A percentile compares a stretch with the other conserved stretches of the same genome.
Conservation (phyloP, 345 rosid genomes). For the Syzygium grande region DNA sequence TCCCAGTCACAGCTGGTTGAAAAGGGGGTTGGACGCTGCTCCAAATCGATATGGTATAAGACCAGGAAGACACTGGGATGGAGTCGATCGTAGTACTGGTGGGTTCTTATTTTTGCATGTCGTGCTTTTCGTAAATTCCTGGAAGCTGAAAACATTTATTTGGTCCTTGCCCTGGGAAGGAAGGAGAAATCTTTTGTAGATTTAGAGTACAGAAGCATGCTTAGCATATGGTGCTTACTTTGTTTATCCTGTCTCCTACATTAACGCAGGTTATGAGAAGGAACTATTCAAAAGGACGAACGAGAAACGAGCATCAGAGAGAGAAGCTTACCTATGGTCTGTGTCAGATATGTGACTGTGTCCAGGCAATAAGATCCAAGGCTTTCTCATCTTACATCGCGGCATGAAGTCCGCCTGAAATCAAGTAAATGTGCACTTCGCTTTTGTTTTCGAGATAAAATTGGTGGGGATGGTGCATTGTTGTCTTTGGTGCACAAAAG, state of each 20-base stretch:
- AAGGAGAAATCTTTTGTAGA: not conserved
- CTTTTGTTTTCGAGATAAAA: not conserved
- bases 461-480: not conserved
- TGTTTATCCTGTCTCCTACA: not conserved
- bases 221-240: not conserved
- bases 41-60: conserved; percentile 78
- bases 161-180: not conserved
- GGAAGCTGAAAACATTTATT: not conserved
- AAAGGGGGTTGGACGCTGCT: conserved; percentile 71
- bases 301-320: conserved; percentile 78
- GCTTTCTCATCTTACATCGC: not conserved
- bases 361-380: not conserved
- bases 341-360: conserved; percentile 73
- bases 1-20: conserved; percentile 82
- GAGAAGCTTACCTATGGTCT: conserved; percentile 92
- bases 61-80: conserved; percentile 99
- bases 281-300: conserved; percentile 46
- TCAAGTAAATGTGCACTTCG: not conserved
- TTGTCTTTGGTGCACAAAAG: not conserved
- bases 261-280: conserved; percentile 63
- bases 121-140: not conserved
- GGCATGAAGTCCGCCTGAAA: not conserved
- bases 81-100: conserved; percentile 91
- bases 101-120: conserved; percentile 5
- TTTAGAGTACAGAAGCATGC: not conserved